phyloP scores from a whole-genome alignment of 106 monocot species.

The Phalaenopsis equestris region DNA sequence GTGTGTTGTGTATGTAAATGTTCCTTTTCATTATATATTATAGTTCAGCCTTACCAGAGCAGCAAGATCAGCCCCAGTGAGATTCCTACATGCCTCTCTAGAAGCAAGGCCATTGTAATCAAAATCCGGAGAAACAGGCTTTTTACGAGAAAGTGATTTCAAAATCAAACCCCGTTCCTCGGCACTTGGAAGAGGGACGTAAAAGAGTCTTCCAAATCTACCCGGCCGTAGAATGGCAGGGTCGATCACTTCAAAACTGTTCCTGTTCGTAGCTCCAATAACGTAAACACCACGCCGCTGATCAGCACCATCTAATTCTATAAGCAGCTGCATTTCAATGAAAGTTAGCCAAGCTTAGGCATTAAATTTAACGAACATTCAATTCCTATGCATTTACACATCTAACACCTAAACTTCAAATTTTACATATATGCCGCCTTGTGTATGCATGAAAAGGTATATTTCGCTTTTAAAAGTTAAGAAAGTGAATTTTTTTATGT shows the following conservation, averaged over 20 bases:
- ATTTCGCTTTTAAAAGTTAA: no score
- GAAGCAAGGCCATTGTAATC: conserved; percentile 36
- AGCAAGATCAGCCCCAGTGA: conserved; percentile 61
- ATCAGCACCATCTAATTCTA: conserved; percentile 92
- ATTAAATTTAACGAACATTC: not conserved
- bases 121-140: conserved; percentile 45
- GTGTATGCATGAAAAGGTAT: no score
- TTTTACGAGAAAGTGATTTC: conserved; percentile 48
- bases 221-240: conserved; percentile 63
- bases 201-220: conserved; percentile 63
- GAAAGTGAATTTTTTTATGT: no score
- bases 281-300: conserved; percentile 77
- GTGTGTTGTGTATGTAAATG: no score
- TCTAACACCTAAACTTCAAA: no score
- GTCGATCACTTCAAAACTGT: conserved; percentile 65
- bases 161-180: conserved; percentile 56
- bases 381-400: no score
- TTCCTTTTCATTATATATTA: not conserved
- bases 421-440: no score
- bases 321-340: conserved; percentile 48
- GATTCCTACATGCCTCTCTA: conserved; percentile 45
- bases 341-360: not conserved
- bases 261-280: conserved; percentile 98
- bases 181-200: conserved; percentile 56
- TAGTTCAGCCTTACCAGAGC: conserved; percentile 30